phyloP scores from a whole-genome alignment of 345 rosid species.

The Arabis alpina region DNA sequence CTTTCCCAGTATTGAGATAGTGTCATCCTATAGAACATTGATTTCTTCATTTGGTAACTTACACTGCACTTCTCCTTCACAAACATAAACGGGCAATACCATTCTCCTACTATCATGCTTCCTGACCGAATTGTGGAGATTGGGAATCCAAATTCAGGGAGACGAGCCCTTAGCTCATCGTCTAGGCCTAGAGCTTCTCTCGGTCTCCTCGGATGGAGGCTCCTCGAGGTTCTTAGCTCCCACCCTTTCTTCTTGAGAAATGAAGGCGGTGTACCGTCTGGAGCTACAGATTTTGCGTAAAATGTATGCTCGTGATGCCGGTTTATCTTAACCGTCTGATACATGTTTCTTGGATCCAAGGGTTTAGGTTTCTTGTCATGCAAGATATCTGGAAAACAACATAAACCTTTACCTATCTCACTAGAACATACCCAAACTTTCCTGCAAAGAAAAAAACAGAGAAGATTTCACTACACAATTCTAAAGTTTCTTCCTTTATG shows the following conservation, averaged over 20 bases:
- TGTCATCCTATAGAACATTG: slow-evolving; percentile 65
- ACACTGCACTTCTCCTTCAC: slow-evolving; percentile 53
- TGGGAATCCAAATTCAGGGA: slow-evolving; percentile 56
- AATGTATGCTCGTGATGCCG: slow-evolving; percentile 50
- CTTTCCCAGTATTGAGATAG: slow-evolving; percentile 76
- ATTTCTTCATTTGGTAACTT: slow-evolving; percentile 56
- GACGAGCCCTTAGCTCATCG: slow-evolving; percentile 51
- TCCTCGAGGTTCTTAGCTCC: slow-evolving; percentile 51
- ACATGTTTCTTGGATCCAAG: slow-evolving; percentile 61
- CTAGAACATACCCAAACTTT: slow-evolving; percentile 63
- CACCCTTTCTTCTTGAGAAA: slow-evolving; percentile 69
- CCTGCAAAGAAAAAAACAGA: slow-evolving; percentile 41
- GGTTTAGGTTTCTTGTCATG: slow-evolving; percentile 62
- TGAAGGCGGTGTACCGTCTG: slow-evolving; percentile 61
- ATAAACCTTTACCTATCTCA: slow-evolving; percentile 53
- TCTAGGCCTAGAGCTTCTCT: slow-evolving; percentile 73
- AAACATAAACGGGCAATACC: slow-evolving; percentile 83
- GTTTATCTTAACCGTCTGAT: slow-evolving; percentile 62
- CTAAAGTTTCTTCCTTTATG: neutral
- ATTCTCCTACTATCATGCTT: slow-evolving; percentile 57
- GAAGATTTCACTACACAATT: slow-evolving; percentile 7
- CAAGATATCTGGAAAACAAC: slow-evolving; percentile 55
- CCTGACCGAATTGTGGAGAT: slow-evolving; percentile 47
- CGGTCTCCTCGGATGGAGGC: slow-evolving; percentile 42
- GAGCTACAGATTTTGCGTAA: slow-evolving; percentile 57